Evolutionary conservation across 176 grass and related monocot genomes (phyloP).

Genomic region (Panicum miliaceum): DNA sequence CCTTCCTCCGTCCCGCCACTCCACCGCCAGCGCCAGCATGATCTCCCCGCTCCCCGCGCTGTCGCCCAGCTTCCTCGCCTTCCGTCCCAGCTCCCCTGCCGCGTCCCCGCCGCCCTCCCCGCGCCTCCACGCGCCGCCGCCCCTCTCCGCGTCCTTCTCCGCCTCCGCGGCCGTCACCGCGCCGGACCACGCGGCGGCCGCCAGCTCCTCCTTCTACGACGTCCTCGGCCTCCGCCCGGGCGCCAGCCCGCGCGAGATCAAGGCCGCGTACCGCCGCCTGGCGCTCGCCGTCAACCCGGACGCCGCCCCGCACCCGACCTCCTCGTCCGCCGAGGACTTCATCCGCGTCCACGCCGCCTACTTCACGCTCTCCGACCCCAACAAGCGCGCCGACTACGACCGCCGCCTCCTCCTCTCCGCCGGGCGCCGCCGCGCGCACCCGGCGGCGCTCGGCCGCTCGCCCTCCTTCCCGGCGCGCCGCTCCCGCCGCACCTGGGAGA

Average conservation of each 20-base stretch:
- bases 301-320: conserved; percentile 28
- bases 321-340: conserved; percentile 59
- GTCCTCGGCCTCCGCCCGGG: conserved; percentile 57
- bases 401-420: conserved; percentile 40
- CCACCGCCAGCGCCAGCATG: neutral
- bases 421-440: conserved; percentile 7
- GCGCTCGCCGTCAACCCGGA: conserved; percentile 63
- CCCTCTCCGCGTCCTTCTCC: conserved; percentile 37
- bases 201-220: conserved; percentile 64
- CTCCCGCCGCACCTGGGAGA: conserved; percentile 67
- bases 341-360: conserved; percentile 75
- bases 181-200: neutral
- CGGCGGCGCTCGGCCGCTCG: conserved; percentile 12
- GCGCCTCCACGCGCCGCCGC: conserved; percentile 32
- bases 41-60: conserved; percentile 49
- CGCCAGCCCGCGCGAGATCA: conserved; percentile 59
- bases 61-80: conserved; percentile 50
- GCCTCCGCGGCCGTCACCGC: neutral
- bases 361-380: conserved; percentile 61
- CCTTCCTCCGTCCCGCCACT: neutral
- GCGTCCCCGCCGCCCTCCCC: conserved; percentile 25
- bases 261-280: conserved; percentile 65
- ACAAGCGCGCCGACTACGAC: conserved; percentile 69
- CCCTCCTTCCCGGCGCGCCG: conserved; percentile 47
- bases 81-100: conserved; percentile 20